phyloP scores from a whole-genome alignment of 129 eudicot species.

The Helichrysum umbraculigerum region DNA sequence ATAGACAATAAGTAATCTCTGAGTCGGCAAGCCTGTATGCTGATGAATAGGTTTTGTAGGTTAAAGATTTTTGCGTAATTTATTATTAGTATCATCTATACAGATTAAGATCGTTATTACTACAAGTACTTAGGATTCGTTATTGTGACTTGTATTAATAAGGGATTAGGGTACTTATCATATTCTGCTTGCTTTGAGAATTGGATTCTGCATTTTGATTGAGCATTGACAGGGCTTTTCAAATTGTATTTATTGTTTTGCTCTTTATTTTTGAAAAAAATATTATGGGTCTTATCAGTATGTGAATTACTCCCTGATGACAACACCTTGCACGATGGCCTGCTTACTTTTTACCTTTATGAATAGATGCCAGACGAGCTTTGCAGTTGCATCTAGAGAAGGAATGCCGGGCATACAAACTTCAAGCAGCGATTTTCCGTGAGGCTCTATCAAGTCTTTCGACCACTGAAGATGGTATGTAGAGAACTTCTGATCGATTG shows the following conservation, averaged over 20 bases:
- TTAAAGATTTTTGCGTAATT: not conserved
- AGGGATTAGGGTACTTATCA: not conserved
- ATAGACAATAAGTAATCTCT: not conserved
- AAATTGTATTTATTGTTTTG: not conserved
- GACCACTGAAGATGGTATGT: slow-evolving; percentile 41
- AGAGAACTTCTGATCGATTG: not conserved
- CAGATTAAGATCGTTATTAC: not conserved
- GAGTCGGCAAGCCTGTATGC: not conserved
- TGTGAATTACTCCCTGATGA: too few species aligned
- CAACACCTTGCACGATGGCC: too few species aligned
- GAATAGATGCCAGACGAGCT: slow-evolving; percentile 65
- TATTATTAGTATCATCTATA: not conserved
- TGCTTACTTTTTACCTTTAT: not conserved
- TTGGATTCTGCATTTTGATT: not conserved
- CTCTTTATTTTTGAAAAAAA: too few species aligned
- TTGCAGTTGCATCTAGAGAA: slow-evolving; percentile 63
- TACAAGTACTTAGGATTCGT: not conserved
- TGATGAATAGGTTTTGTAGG: not conserved
- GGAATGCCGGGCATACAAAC: slow-evolving; percentile 61
- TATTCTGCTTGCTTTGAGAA: not conserved
- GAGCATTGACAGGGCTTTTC: not conserved
- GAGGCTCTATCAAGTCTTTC: slow-evolving; percentile 65
- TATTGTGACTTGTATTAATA: not conserved
- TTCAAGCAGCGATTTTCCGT: slow-evolving; percentile 75
- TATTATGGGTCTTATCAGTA: too few species aligned